A percentile compares a stretch with the other conserved stretches of the same genome.
Evolutionary conservation across 2,329 filamentous ascomycete species (phyloP).

Genomic region (Xylaria digitata): DNA sequence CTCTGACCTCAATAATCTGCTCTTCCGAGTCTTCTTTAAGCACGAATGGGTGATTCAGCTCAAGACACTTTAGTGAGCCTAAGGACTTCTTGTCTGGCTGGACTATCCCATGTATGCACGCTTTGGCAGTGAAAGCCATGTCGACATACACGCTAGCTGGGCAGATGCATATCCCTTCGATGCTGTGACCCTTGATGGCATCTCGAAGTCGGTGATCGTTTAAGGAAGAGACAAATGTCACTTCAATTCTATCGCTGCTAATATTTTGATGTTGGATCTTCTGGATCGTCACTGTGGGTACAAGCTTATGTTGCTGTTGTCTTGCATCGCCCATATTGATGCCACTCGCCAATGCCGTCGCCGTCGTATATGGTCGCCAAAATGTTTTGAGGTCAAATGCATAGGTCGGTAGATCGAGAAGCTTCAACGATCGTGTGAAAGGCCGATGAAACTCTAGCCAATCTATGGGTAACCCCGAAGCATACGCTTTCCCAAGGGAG

Average conservation of each 20-base stretch:
- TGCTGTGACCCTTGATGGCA: conserved; percentile 32
- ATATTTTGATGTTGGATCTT: conserved; percentile 19
- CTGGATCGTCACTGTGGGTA: conserved; percentile 34
- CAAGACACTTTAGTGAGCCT: conserved; percentile 14
- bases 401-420: conserved; percentile 38
- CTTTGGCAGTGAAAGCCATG: conserved; percentile 37
- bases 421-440: conserved; percentile 13
- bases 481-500: conserved; percentile 32
- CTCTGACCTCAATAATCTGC: conserved; percentile 27
- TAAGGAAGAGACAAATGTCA: conserved; percentile 33
- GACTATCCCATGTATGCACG: conserved; percentile 23
- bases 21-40: conserved; percentile 12
- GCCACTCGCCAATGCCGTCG: conserved; percentile 19
- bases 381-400: conserved; percentile 31
- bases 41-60: conserved; percentile 31
- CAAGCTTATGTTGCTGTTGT: conserved; percentile 3
- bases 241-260: conserved; percentile 21
- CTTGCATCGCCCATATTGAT: conserved; percentile 15
- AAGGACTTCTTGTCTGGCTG: background rate
- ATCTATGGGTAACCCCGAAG: conserved; percentile 21
- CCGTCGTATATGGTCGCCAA: conserved; percentile 34
- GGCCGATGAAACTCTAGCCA: conserved; percentile 34
- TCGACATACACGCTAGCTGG: conserved; percentile 38
- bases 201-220: conserved; percentile 23
- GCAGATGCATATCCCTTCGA: conserved; percentile 33